A percentile compares a stretch with the other conserved stretches of the same genome.
phyloP scores from a whole-genome alignment of 148 eudicot species.

The Hydrangea macrophylla region DNA sequence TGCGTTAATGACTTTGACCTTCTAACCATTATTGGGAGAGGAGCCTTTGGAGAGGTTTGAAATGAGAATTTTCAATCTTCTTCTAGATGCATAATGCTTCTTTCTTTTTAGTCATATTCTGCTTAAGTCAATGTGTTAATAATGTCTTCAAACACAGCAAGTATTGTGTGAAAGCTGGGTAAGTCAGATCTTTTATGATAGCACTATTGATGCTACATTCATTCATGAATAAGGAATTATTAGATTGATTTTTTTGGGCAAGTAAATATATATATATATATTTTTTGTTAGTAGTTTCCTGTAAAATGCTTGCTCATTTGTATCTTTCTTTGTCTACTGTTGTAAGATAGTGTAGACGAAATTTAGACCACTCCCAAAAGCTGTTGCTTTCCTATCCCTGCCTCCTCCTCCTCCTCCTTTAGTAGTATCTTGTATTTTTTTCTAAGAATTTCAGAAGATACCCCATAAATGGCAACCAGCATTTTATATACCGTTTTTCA shows the following conservation, averaged over 20 bases:
- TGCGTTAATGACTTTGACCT: constrained; percentile 62
- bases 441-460: neutral
- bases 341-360: neutral
- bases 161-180: neutral
- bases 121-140: neutral
- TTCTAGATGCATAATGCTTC: constrained; percentile 1
- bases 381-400: neutral
- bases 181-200: neutral
- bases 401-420: neutral
- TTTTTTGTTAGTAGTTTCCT: neutral
- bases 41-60: constrained; percentile 76
- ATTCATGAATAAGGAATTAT: neutral
- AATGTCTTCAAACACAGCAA: neutral
- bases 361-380: neutral
- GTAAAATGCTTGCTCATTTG: neutral
- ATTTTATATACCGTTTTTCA: neutral
- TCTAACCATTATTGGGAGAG: constrained; percentile 58
- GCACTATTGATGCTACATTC: neutral
- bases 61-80: neutral
- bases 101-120: neutral
- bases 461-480: neutral
- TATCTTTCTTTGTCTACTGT: neutral
- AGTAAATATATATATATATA: no score
- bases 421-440: neutral
- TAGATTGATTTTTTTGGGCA: neutral